phyloP scores from a whole-genome alignment of 768 basidiomycete genomes.

The Cystofilobasidium macerans region DNA sequence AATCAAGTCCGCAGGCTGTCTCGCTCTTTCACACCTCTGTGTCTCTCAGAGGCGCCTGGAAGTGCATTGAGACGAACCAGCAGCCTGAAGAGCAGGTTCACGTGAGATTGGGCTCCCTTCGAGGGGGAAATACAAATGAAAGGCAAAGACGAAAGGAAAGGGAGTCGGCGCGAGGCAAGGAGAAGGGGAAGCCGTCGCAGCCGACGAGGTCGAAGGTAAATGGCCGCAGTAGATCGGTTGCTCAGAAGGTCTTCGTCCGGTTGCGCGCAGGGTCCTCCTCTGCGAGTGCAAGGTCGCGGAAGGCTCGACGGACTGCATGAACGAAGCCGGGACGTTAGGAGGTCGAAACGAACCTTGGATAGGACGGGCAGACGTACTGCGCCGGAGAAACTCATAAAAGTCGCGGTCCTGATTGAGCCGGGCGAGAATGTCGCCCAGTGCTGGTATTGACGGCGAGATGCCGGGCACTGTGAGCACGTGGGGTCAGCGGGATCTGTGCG shows the following conservation, averaged over 20 bases:
- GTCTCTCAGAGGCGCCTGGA: no score
- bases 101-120: no score
- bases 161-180: neutral
- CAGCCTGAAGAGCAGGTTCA: no score
- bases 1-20: no score
- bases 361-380: neutral
- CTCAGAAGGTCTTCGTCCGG: neutral
- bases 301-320: slow-evolving; percentile 4
- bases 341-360: neutral
- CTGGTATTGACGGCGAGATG: slow-evolving; percentile 12
- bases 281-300: slow-evolving; percentile 12
- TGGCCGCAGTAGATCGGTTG: neutral
- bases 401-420: slow-evolving; percentile 14
- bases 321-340: neutral
- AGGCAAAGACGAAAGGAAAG: no score
- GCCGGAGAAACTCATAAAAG: slow-evolving; percentile 18
- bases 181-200: neutral
- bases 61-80: no score
- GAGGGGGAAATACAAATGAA: no score
- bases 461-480: slow-evolving; percentile 7
- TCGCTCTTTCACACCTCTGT: no score
- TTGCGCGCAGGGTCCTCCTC: neutral
- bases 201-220: no score
- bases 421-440: slow-evolving; percentile 8
- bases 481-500: neutral